Evolutionary conservation across 495 filamentous ascomycete species (phyloP).

Genomic region (Podospora pseudocomata): DNA sequence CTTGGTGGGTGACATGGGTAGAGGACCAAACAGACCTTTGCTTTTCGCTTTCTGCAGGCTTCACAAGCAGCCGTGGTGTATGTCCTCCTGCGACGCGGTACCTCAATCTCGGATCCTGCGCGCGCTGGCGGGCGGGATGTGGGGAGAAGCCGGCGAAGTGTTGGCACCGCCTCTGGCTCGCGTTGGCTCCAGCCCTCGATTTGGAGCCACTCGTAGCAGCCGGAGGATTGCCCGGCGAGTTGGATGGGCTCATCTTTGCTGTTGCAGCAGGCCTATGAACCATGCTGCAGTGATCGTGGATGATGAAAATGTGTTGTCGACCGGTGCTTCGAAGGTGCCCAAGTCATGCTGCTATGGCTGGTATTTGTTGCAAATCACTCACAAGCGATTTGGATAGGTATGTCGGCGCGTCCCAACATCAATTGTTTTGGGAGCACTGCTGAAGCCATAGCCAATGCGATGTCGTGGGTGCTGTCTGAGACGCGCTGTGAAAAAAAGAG

Average conservation of each 20-base stretch:
- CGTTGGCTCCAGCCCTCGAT: neutral
- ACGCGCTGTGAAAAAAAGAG: neutral
- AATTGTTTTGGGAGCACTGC: neutral
- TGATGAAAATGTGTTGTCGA: neutral
- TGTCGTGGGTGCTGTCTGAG: neutral
- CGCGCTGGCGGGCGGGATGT: neutral
- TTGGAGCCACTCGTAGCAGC: neutral
- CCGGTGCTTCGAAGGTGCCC: neutral
- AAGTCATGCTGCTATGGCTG: neutral
- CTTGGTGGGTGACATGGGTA: neutral
- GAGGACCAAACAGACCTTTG: neutral
- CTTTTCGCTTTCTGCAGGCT: slow-evolving; percentile 10
- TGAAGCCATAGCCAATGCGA: neutral
- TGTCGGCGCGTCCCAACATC: neutral
- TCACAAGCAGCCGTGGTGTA: slow-evolving; percentile 10
- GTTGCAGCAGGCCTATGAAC: neutral
- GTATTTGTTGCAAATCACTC: neutral
- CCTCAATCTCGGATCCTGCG: neutral
- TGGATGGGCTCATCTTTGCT: neutral
- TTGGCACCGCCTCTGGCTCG: neutral
- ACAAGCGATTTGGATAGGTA: no score
- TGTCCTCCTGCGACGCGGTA: neutral
- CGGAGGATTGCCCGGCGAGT: neutral
- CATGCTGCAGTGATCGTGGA: neutral
- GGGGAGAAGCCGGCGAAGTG: neutral